Evolutionary conservation across 441 rosid species (phyloP).

Genomic region (Francoa sonchifolia): DNA sequence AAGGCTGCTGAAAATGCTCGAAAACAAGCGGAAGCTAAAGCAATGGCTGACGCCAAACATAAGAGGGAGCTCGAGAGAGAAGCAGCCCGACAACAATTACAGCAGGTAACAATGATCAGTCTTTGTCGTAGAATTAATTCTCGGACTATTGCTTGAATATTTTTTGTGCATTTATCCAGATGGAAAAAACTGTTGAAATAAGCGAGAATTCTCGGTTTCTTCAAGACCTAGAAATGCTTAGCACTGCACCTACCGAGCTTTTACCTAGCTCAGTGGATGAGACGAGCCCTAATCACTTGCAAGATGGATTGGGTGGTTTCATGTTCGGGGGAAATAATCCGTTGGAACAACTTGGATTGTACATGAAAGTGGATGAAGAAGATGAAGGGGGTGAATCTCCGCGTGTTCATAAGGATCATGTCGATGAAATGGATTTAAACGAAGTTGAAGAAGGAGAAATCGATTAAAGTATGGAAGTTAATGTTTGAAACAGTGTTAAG

Average conservation of each 20-base stretch:
- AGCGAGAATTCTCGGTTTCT: constrained; percentile 58
- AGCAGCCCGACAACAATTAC: constrained; percentile 54
- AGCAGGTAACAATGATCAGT: constrained; percentile 29
- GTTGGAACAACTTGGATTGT: constrained; percentile 55
- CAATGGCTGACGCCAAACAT: constrained; percentile 49
- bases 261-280: constrained; percentile 44
- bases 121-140: background rate
- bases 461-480: constrained; percentile 14
- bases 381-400: constrained; percentile 61
- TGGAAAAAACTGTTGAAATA: constrained; percentile 70
- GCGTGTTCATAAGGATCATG: constrained; percentile 11
- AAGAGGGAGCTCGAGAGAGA: constrained; percentile 65
- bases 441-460: constrained; percentile 77
- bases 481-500: constrained; percentile 5
- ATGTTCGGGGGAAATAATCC: constrained; percentile 47
- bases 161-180: constrained; percentile 27
- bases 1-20: constrained; percentile 61
- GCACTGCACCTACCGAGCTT: constrained; percentile 34
- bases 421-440: too few relatives aligned
- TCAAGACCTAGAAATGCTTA: constrained; percentile 60
- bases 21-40: constrained; percentile 56
- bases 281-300: constrained; percentile 39
- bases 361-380: constrained; percentile 57
- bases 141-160: background rate
- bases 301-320: constrained; percentile 52